These are phyloP conservation scores for Omphalea diandra DNA, from an alignment of 441 rosid genomes.

Conservation along the genomic window DNA sequence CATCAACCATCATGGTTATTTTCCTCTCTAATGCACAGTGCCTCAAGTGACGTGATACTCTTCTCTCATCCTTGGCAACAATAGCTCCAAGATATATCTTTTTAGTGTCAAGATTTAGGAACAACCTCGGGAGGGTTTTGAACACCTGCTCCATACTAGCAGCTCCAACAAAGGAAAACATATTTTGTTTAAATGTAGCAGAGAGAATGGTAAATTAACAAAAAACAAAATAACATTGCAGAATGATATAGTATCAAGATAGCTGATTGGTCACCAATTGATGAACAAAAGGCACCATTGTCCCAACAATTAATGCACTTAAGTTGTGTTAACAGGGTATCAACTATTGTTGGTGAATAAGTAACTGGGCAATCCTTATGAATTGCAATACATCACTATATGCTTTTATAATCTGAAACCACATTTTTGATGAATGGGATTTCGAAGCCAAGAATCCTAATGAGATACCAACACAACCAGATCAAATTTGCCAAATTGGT, in stretches of 20 bases:
- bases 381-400: neutral
- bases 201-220: neutral
- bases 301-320: neutral
- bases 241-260: neutral
- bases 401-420: neutral
- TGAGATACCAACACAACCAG: neutral
- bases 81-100: slow-evolving; percentile 45
- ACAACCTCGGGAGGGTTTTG: slow-evolving; percentile 46
- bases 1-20: slow-evolving; percentile 53
- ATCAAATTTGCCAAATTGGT: neutral
- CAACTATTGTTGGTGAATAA: neutral
- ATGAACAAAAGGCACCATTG: neutral
- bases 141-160: slow-evolving; percentile 58
- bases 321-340: neutral
- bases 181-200: neutral
- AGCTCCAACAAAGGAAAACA: slow-evolving; percentile 6
- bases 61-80: slow-evolving; percentile 44
- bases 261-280: neutral
- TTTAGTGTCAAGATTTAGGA: slow-evolving; percentile 40
- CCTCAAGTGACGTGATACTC: slow-evolving; percentile 56
- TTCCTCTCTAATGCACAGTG: slow-evolving; percentile 58
- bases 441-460: neutral
- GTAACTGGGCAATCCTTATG: neutral
- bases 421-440: neutral
- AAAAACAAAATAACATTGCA: neutral